A percentile compares a stretch with the other conserved stretches of the same genome.
phyloP scores from a whole-genome alignment of 495 filamentous ascomycete genomes.

The Penicillium coprophilum region DNA sequence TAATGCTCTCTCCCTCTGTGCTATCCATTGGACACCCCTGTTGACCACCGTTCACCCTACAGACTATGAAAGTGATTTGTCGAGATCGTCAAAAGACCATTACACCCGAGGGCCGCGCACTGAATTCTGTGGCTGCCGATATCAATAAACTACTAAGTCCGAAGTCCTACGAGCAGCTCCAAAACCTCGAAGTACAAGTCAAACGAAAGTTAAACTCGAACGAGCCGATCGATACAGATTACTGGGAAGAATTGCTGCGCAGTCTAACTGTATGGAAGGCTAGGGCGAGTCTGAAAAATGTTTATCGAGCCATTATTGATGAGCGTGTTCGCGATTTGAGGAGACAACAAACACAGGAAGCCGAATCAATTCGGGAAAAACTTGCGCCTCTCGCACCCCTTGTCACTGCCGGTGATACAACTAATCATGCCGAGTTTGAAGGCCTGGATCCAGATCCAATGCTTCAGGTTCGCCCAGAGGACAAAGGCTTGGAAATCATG shows the following conservation, averaged over 20 bases:
- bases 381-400: constrained; percentile 48
- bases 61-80: constrained; percentile 83
- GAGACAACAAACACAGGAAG: constrained; percentile 70
- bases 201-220: constrained; percentile 78
- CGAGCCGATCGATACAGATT: constrained; percentile 93
- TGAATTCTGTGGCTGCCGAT: constrained; percentile 80
- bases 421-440: constrained; percentile 26
- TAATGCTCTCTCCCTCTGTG: constrained; percentile 29
- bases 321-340: constrained; percentile 66
- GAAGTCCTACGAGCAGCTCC: constrained; percentile 84
- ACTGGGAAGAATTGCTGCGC: constrained; percentile 90
- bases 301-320: constrained; percentile 76
- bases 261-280: constrained; percentile 89
- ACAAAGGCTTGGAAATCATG: constrained; percentile 61
- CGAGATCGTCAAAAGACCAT: constrained; percentile 70
- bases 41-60: constrained; percentile 24
- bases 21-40: neutral
- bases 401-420: constrained; percentile 8
- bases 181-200: constrained; percentile 81
- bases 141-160: constrained; percentile 82
- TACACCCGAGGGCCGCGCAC: constrained; percentile 68
- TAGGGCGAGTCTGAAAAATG: constrained; percentile 76
- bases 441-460: constrained; percentile 69
- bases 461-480: constrained; percentile 65
- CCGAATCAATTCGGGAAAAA: constrained; percentile 58